Evolutionary conservation across 331 rosid genomes (phyloP), one percentile per base, ranked within the genome.

Genomic region (Quercus phellos): DNA sequence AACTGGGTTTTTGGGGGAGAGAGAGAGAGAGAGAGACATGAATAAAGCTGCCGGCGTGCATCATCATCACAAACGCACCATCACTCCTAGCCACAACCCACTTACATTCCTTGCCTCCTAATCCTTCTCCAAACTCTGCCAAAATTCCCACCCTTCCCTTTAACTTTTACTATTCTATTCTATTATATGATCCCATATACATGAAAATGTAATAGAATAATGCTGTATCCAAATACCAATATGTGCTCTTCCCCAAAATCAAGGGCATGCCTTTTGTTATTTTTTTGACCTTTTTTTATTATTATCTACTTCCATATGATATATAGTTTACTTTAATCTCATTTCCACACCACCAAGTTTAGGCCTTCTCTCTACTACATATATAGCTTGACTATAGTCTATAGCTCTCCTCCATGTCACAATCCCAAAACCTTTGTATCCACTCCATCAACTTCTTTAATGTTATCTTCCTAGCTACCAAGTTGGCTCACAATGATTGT

Each of bases 1-100:
- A 82, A 84, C 74, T 88, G 90, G 82, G 85, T 76, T 76, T 76
- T 70, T 78, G 82, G 80, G 53, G 12, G 53, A 46, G 53, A 3
- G 53, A 81, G 84, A 81, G 83, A 85, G 77, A 81, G 82, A 76
- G 64, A 68, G 61, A 73, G 79, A 68, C 51, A 22, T 43, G 78
- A 85, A 70, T 80, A 94, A 94, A 94, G 97, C 96, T 94, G 98
- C 98, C 91, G 95, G 97, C 98, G 93, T 92, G 97, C 85, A 78
- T 89, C 69, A 84, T 75, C 80, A 84, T 89, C 77, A 90, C 89
- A 80, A 92, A 80, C 91, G 89, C 94, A 89, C 94, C 89, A 82
- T 70, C 78, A 83, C 61, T 38, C 74, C 78, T 74, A 82, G 69
- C 4, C 85, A 74, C 74, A 84, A 43, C 77, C 67, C 83, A 85